A percentile compares a stretch with the other conserved stretches of the same genome.
Evolutionary conservation across 2,329 filamentous ascomycete genomes (phyloP).

Genomic region (Aureobasidium pullulans): DNA sequence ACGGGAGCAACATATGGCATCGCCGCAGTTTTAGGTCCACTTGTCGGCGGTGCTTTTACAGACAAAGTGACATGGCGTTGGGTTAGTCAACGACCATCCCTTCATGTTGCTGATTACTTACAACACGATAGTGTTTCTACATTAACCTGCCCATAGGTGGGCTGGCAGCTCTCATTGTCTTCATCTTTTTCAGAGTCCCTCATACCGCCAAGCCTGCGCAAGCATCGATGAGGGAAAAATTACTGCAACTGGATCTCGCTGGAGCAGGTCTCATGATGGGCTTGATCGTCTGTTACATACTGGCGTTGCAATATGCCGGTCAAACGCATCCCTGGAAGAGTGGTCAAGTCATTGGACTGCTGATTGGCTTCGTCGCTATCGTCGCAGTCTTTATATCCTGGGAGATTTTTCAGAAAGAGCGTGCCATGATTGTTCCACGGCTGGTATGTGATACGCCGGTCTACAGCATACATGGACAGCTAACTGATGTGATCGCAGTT

Average conservation of each 20-base stretch:
- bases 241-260: slow-evolving; percentile 1
- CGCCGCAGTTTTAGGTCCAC: slow-evolving; percentile 40
- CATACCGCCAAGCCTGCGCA: slow-evolving; percentile 28
- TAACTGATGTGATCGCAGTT: background rate
- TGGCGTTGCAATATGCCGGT: slow-evolving; percentile 42
- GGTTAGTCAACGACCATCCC: slow-evolving; percentile 16
- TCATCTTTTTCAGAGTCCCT: slow-evolving; percentile 27
- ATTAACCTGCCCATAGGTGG: slow-evolving; percentile 48
- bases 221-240: slow-evolving; percentile 24
- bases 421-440: slow-evolving; percentile 9
- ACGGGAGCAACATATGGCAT: slow-evolving; percentile 40
- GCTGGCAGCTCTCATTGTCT: slow-evolving; percentile 19
- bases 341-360: slow-evolving; percentile 36
- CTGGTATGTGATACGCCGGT: background rate
- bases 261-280: background rate
- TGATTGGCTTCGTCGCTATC: slow-evolving; percentile 37
- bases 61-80: slow-evolving; percentile 39
- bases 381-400: background rate
- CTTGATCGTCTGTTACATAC: slow-evolving; percentile 30
- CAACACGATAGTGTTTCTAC: slow-evolving; percentile 34
- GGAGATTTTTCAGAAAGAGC: background rate
- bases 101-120: slow-evolving; percentile 23
- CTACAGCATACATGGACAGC: background rate
- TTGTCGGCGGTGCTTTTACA: slow-evolving; percentile 35
- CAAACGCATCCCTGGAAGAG: slow-evolving; percentile 30